Conservation (phyloP, 306 rosid species). For the Luffa aegyptiaca region DNA sequence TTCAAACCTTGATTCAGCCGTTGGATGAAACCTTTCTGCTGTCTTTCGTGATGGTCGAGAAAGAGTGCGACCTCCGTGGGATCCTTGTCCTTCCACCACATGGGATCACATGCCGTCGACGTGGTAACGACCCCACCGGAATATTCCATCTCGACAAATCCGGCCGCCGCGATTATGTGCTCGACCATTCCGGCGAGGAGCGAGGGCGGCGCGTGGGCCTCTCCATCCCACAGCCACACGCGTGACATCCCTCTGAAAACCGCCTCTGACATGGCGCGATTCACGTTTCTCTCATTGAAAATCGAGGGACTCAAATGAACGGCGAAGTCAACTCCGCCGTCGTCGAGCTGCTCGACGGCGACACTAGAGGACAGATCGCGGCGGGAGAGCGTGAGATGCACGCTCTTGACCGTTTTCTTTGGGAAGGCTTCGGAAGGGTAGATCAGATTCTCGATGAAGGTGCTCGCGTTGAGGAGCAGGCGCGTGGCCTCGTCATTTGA, state of each 20-base stretch:
- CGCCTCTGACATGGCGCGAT: slow-evolving; percentile 21
- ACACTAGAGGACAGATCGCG: not conserved
- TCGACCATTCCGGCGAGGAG: slow-evolving; percentile 51
- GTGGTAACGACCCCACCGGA: not conserved
- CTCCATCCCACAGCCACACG: slow-evolving; percentile 48
- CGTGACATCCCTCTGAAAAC: slow-evolving; percentile 44
- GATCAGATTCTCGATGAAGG: slow-evolving; percentile 32
- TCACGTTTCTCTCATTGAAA: slow-evolving; percentile 17
- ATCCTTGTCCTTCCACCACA: slow-evolving; percentile 39
- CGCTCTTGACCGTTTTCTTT: slow-evolving; percentile 29
- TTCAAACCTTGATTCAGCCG: slow-evolving; percentile 47
- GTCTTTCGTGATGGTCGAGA: slow-evolving; percentile 28
- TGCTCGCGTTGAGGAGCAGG: slow-evolving; percentile 39
- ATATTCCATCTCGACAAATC: slow-evolving; percentile 10
- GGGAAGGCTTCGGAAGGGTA: slow-evolving; percentile 14
- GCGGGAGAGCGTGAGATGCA: slow-evolving; percentile 37
- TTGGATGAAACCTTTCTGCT: slow-evolving; percentile 47
- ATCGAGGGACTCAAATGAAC: slow-evolving; percentile 32
- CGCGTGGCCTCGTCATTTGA: slow-evolving; percentile 50
- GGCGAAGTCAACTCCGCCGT: slow-evolving; percentile 3
- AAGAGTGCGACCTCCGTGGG: slow-evolving; percentile 26
- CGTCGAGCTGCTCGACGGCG: not conserved
- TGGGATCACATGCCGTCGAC: slow-evolving; percentile 14
- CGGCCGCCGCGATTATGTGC: slow-evolving; percentile 27
- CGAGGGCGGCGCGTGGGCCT: slow-evolving; percentile 27